These are phyloP conservation scores for Aphanocladium album DNA, from an alignment of 2,329 filamentous ascomycete species.

Conservation along the genomic window DNA sequence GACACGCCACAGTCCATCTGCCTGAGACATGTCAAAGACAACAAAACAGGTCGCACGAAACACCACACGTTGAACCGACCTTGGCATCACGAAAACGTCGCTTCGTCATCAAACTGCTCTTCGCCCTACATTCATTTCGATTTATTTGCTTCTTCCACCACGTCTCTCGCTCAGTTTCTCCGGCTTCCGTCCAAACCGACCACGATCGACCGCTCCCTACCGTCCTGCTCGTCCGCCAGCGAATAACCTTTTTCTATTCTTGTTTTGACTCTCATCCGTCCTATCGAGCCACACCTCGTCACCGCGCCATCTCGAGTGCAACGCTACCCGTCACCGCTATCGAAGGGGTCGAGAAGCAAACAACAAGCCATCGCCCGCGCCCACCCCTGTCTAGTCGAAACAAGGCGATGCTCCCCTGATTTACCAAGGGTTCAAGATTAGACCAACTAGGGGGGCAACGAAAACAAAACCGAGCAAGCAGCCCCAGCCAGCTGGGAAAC, in stretches of 20 bases:
- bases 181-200: neutral
- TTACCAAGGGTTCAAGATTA: neutral
- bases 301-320: neutral
- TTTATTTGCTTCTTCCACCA: neutral
- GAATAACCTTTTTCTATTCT: neutral
- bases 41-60: constrained; percentile 9
- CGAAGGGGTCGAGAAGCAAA: neutral
- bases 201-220: neutral
- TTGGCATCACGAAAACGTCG: neutral
- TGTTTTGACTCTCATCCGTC: neutral
- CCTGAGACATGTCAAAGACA: constrained; percentile 10
- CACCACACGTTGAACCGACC: neutral
- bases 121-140: neutral
- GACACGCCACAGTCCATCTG: neutral
- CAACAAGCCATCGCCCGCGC: neutral
- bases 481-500: neutral
- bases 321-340: neutral
- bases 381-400: constrained; percentile 7
- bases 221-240: neutral
- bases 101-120: neutral
- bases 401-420: constrained; percentile 1
- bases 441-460: neutral
- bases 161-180: neutral
- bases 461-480: neutral
- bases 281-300: neutral